These are phyloP conservation scores for Lophiotrema nucula DNA, from an alignment of 495 filamentous ascomycete species.

Conservation along the genomic window DNA sequence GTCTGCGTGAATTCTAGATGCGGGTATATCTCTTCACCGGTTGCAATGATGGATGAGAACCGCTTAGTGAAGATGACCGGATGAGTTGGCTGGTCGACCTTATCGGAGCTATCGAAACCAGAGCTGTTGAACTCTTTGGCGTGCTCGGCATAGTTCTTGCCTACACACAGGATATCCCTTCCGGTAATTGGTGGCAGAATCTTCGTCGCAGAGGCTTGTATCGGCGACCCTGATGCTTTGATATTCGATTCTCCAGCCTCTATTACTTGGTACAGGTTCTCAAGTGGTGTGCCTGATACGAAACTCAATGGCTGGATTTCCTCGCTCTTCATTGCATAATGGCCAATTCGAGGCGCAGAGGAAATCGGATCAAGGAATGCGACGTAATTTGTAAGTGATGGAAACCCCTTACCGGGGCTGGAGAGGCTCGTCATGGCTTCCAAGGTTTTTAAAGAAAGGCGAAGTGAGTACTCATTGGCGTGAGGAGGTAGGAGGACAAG, in stretches of 20 bases:
- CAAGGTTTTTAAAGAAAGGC: no score
- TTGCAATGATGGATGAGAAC: constrained; percentile 43
- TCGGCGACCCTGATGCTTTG: constrained; percentile 35
- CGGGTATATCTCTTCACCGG: constrained; percentile 48
- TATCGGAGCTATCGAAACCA: constrained; percentile 54
- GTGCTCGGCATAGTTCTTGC: constrained; percentile 58
- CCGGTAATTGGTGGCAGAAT: constrained; percentile 50
- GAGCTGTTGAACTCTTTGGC: constrained; percentile 51
- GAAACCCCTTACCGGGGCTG: no score
- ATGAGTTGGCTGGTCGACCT: constrained; percentile 47
- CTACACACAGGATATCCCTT: constrained; percentile 54
- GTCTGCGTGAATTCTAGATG: constrained; percentile 52
- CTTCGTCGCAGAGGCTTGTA: constrained; percentile 44
- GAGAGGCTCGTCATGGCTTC: no score
- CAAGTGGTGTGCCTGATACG: constrained; percentile 49
- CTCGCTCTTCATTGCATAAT: no score
- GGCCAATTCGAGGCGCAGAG: no score
- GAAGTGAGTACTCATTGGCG: no score
- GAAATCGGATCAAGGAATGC: no score
- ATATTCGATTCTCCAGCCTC: constrained; percentile 42
- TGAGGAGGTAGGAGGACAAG: no score
- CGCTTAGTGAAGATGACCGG: constrained; percentile 55
- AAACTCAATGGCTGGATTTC: constrained; percentile 52
- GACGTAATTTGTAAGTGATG: no score
- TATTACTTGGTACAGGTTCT: constrained; percentile 53